Evolutionary conservation across 495 filamentous ascomycete genomes (phyloP), one percentile per base, ranked within the genome.

Genomic region (Durotheca rogersii): DNA sequence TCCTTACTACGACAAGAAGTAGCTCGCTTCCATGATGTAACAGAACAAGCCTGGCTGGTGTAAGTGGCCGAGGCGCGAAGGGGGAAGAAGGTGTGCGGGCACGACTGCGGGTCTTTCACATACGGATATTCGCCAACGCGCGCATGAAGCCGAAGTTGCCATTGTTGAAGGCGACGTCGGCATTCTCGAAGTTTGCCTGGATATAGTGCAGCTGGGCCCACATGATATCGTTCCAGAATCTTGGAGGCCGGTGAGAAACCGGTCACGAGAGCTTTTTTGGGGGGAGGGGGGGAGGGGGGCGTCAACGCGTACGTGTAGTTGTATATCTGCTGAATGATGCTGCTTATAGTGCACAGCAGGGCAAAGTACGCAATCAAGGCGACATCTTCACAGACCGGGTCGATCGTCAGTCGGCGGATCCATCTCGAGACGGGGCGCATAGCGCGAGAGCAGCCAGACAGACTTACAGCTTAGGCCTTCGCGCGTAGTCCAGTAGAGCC

Each of bases 181-280:
- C 54, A 36, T 53, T 52, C 17, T 41, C 20, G 27, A 47, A 47
- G 36, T 58, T 52, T 19, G 45, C 54, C 19, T 58, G 46, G 39
- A 53, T 58, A 32, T 58, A 48, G 19, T 42, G 17, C 25, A 47
- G 34, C 30, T 52, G 54, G n/a, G 42, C 48, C 42, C 54, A 51
- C 48, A 48, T 35, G 19, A 58, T 16, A 35, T 58, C 48, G 33
- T 19, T 27, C 41, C 40, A 58, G 18, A 41, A 33, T 10, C 19
- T 41, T n/a, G n/a, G n/a, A 16, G 34, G 20, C 16, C n/a, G 11
- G 23, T 14, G 2, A 20, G 37, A 1, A 30, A 2, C 4, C 10
- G 6, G 23, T 17, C 11, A 1, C 41, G 6, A 19, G 6, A 16
- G 9, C 7, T n/a, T n/a, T n/a, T n/a, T n/a, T n/a, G n/a, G n/a